Percentiles rank a stretch among this genome's conserved stretches.
These are phyloP conservation scores for Cucurbitaria berberidis DNA, from an alignment of 2,329 filamentous ascomycete genomes.

Conservation along the genomic window DNA sequence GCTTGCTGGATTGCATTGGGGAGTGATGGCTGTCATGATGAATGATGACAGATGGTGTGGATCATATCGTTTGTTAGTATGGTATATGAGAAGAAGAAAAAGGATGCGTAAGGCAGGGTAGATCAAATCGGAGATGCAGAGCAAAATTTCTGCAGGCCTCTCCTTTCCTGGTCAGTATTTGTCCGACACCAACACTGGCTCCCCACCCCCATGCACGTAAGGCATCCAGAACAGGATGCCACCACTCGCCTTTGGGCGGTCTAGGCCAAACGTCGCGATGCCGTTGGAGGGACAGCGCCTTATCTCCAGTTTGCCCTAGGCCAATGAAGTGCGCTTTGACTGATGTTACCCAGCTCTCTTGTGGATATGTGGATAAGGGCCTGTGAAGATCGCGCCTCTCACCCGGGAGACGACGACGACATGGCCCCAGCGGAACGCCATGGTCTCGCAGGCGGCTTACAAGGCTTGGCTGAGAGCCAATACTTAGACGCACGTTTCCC, in stretches of 20 bases:
- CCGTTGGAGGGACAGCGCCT: conserved; percentile 14
- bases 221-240: neutral
- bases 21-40: conserved; percentile 14
- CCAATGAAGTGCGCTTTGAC: conserved; percentile 14
- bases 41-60: conserved; percentile 4
- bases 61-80: neutral
- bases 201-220: conserved; percentile 1
- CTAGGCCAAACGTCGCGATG: conserved; percentile 4
- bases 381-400: conserved; percentile 21
- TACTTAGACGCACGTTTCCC: conserved; percentile 44
- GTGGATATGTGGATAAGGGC: conserved; percentile 14
- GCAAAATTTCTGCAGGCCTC: neutral
- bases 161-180: neutral
- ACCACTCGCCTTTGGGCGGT: conserved; percentile 2
- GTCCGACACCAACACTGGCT: neutral
- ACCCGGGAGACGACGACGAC: conserved; percentile 1
- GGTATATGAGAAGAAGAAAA: too few relatives aligned
- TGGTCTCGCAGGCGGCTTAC: neutral
- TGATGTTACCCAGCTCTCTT: conserved; percentile 3
- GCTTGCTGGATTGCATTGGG: neutral
- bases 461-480: conserved; percentile 35
- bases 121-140: neutral
- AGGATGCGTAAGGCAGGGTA: neutral
- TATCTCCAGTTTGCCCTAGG: conserved; percentile 15
- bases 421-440: neutral